Base-by-base conservation (phyloP, 352 stramenopile species). In the Phytophthora megakarya region DNA sequence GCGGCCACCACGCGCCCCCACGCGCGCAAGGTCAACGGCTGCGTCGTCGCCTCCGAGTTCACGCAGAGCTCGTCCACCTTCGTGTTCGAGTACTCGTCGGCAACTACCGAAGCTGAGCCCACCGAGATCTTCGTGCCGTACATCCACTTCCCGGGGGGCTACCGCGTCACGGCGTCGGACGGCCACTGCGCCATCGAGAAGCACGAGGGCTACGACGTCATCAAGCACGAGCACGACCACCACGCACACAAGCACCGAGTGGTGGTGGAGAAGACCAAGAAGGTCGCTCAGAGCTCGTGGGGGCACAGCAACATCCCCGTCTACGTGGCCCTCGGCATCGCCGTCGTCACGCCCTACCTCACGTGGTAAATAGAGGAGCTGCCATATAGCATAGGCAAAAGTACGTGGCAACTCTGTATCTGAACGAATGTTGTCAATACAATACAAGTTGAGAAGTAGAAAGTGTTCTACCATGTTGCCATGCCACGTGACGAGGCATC, bases 21-120 rank as follows among this genome's bases (percentile, higher is more conserved):
- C 48, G 72, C 86, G 13, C 78, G 70, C 22, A 92, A 86, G 40
- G 80, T 92, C 13, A 72, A 73, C 7, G 88, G 88, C 3, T 70
- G 82, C 9, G 76, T 83, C 12, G 61, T 64, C 26, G 75, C 72
- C 47, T 88, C 81, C 35, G 42, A 65, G 19, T 95, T 93, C 61
- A 56, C 68, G 15, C 68, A 86, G 22, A 58, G 65, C 12, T 67
- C 59, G n/a, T 72, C 64, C 5, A 72, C 61, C n/a, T 94, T 91
- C 56, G 65, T 81, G 38, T 72, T 92, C 46, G 76, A 87, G 51
- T 90, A 80, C 59, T 40, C 55, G 5, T 74, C 74, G 5, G 58
- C 65, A 21, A 33, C 23, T 3, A 12, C 32, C 9, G 22, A 22
- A 4, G 39, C 19, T 2, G 56, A 62, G 8, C 26, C 38, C 26